A percentile compares a stretch with the other conserved stretches of the same genome.
Evolutionary conservation across 2,329 filamentous ascomycete genomes (phyloP).

Genomic region (Cladosporium colombiae): DNA sequence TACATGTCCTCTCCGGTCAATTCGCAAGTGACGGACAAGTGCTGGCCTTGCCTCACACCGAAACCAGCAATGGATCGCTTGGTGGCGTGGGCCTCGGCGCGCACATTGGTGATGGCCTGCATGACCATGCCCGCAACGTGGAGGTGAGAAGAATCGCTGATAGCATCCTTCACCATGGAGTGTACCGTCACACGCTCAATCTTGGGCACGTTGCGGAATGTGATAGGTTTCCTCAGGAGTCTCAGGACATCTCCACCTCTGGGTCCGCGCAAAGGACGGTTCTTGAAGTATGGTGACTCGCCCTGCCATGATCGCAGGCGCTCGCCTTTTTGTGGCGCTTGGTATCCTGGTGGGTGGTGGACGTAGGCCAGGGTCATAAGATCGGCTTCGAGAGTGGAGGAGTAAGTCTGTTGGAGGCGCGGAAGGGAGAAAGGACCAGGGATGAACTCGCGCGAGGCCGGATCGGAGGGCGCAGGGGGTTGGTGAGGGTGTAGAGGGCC

Average conservation of each 20-base stretch:
- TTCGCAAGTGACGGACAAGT: constrained; percentile 74
- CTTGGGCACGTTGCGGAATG: constrained; percentile 82
- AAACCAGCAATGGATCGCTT: constrained; percentile 73
- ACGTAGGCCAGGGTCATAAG: constrained; percentile 86
- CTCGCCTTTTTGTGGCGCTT: constrained; percentile 57
- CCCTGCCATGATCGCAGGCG: constrained; percentile 84
- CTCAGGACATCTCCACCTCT: constrained; percentile 73
- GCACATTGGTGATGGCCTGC: constrained; percentile 80
- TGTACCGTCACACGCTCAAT: constrained; percentile 81
- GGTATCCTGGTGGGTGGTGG: constrained; percentile 78
- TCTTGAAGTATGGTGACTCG: constrained; percentile 91
- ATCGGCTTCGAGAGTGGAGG: constrained; percentile 82
- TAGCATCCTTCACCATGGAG: constrained; percentile 67
- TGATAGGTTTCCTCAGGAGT: constrained; percentile 66
- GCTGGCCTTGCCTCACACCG: constrained; percentile 69
- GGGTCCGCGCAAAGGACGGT: constrained; percentile 80
- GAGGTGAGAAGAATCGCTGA: constrained; percentile 70
- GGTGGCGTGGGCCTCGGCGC: constrained; percentile 68
- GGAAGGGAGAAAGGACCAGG: constrained; percentile 89
- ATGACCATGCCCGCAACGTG: constrained; percentile 81
- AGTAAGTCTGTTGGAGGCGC: constrained; percentile 85
- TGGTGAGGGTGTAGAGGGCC: constrained; percentile 92
- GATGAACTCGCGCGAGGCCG: constrained; percentile 81
- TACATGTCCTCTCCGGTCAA: constrained; percentile 79
- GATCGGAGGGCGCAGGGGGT: constrained; percentile 82